Evolutionary conservation across 139 green algal species (phyloP), one percentile per base, ranked within the genome.

Genomic region (Edaphochlamys debaryana): DNA sequence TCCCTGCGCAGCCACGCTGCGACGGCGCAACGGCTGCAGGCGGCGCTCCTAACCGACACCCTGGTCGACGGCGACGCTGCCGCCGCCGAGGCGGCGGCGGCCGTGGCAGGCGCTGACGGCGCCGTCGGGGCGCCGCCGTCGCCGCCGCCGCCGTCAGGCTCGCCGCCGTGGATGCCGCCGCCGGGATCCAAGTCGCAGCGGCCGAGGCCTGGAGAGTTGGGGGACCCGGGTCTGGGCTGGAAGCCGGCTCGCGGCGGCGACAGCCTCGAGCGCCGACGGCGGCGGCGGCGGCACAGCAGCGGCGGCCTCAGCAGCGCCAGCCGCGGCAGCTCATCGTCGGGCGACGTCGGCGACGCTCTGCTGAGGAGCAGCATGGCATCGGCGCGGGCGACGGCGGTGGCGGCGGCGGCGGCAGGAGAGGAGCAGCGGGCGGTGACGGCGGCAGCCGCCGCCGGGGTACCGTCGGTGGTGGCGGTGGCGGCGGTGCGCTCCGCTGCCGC

Each of bases 21-120:
- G 25, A 8, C 37, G 27, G 73, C 56, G 73, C 73, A 69, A 56
- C 73, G 73, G 8, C 40, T 80, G 37, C 73, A 80, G 37, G 58
- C 30, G 3, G 29, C 36, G 29, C 29, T 80, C 3, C 40, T 80
- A 2, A 13, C 36, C 1, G 73, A 80, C 23, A n/a, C 54, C 30
- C 41, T 79, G 0, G 34, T 52, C 19, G 72, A 79, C 36, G 52
- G 48, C 37, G 69, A 1, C n/a, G 25, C 13, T n/a, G n/a, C n/a
- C n/a, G 13, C 13, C n/a, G 8, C 30, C 62, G 30, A 40, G 29
- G 60, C 37, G 22, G 11, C 34, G 34, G 64, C 34, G 11, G 64
- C 64, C 34, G 48, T 8, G 7, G 69, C 56, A 15, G n/a, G 41
- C 45, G 54, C 45, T 8, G 70, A 54, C 15, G 48, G 48, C 9